These are phyloP conservation scores for Saccharomycopsis javanensis DNA, from an alignment of 805 yeast species.

Conservation along the genomic window DNA sequence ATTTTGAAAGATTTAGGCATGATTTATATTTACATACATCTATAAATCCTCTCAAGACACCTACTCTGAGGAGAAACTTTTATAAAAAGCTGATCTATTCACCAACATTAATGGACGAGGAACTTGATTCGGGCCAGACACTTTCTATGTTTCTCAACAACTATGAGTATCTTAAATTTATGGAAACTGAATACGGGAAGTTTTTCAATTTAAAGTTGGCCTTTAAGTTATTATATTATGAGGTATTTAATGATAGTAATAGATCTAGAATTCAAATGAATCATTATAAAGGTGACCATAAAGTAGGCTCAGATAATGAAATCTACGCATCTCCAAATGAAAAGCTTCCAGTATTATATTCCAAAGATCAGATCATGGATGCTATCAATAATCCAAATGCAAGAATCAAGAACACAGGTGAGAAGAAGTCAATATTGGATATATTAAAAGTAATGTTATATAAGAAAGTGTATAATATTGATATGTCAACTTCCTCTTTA, in stretches of 20 bases:
- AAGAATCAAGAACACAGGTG: neutral
- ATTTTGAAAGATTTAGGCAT: neutral
- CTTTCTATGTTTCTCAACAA: neutral
- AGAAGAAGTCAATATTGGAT: neutral
- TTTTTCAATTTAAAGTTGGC: neutral
- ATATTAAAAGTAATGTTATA: neutral
- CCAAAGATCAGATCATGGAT: neutral
- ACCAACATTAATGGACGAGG: neutral
- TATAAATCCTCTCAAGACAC: neutral
- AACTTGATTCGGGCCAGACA: neutral
- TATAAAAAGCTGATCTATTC: neutral
- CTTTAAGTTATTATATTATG: neutral
- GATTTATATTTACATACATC: neutral
- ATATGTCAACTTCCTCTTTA: neutral
- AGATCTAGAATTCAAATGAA: neutral
- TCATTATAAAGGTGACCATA: neutral
- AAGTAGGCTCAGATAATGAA: neutral
- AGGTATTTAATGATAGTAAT: neutral
- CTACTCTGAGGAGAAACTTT: neutral
- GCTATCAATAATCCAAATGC: neutral
- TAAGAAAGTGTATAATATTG: neutral
- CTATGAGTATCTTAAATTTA: neutral
- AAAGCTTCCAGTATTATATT: neutral
- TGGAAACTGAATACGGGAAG: neutral
- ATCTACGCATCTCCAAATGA: neutral